phyloP scores from a whole-genome alignment of 164 flowering plant genomes.

The Annona cherimola region DNA sequence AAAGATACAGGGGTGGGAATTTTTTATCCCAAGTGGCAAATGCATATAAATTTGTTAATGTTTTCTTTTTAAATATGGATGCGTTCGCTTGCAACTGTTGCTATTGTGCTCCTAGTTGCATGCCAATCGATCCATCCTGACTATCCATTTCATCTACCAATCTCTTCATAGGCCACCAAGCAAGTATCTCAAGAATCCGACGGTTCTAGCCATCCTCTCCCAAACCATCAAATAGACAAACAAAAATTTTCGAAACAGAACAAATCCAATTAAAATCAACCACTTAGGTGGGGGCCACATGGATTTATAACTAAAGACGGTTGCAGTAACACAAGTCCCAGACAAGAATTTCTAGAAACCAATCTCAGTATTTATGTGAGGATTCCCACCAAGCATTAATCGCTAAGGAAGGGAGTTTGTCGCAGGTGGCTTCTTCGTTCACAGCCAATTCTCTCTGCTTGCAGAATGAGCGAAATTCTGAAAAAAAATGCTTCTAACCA shows the following conservation, averaged over 20 bases:
- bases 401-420: no score
- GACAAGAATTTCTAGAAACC: no score
- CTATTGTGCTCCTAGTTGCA: neutral
- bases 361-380: no score
- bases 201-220: neutral
- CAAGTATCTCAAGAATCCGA: neutral
- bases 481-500: no score
- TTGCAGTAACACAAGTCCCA: no score
- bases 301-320: neutral
- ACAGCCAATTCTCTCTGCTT: no score
- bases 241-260: neutral
- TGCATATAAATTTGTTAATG: neutral
- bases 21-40: neutral
- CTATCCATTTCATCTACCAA: neutral
- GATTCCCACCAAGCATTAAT: no score
- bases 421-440: no score
- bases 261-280: neutral
- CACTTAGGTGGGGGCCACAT: neutral
- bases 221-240: neutral
- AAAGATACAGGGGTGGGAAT: conserved; percentile 3
- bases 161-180: neutral
- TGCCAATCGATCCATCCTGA: neutral
- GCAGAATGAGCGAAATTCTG: no score
- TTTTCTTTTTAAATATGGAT: no score
- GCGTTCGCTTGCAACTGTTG: no score